These are phyloP conservation scores for Auriscalpium orientale DNA, from an alignment of 768 basidiomycete species.

Conservation along the genomic window DNA sequence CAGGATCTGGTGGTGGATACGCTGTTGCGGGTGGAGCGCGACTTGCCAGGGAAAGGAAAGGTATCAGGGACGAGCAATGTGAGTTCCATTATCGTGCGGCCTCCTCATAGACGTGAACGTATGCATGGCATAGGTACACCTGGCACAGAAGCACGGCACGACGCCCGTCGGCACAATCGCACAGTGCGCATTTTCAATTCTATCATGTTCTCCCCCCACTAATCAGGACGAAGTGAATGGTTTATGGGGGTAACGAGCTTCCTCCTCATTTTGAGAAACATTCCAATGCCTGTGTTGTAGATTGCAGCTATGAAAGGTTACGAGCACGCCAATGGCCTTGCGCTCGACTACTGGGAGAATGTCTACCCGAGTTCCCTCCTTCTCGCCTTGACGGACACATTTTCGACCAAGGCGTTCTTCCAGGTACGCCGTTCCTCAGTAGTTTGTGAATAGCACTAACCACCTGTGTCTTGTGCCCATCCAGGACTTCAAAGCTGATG, in stretches of 20 bases:
- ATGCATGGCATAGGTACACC: slow-evolving; percentile 49
- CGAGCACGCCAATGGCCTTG: slow-evolving; percentile 59
- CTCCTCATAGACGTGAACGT: background rate
- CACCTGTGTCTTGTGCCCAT: background rate
- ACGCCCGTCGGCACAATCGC: slow-evolving; percentile 76
- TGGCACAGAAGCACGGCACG: slow-evolving; percentile 71
- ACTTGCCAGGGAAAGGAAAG: slow-evolving; percentile 40
- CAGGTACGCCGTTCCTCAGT: slow-evolving; percentile 35
- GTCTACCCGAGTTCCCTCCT: slow-evolving; percentile 52
- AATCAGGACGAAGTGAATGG: slow-evolving; percentile 57
- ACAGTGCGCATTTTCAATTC: slow-evolving; percentile 39
- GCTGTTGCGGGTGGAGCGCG: slow-evolving; percentile 57
- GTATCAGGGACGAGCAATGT: slow-evolving; percentile 91
- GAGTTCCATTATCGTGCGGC: slow-evolving; percentile 11
- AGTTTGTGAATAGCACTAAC: background rate
- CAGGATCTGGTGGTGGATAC: slow-evolving; percentile 75
- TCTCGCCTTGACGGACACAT: slow-evolving; percentile 91
- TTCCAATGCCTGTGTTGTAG: slow-evolving; percentile 27
- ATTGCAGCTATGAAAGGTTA: slow-evolving; percentile 84
- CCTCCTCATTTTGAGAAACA: background rate
- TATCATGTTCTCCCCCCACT: background rate
- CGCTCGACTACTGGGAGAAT: slow-evolving; percentile 82
- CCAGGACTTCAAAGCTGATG: slow-evolving; percentile 53
- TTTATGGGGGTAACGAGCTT: slow-evolving; percentile 67
- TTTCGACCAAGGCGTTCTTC: slow-evolving; percentile 83